Conservation (phyloP, 2,329 filamentous ascomycete genomes). For the Aureobasidium sp. region DNA sequence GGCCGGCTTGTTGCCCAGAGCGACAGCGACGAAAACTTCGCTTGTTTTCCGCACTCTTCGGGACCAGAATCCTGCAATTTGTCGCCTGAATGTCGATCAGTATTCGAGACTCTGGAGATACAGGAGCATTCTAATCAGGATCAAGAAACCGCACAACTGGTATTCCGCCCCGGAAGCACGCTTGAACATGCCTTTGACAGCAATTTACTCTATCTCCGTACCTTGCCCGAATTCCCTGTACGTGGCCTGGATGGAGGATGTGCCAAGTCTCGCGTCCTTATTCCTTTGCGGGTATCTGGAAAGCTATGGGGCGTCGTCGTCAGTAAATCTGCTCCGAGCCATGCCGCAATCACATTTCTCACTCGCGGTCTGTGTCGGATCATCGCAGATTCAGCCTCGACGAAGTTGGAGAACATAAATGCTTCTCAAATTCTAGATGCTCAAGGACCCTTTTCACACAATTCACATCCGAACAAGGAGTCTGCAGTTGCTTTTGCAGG, state of each 20-base stretch:
- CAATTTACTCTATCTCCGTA: not conserved
- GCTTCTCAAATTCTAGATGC: not conserved
- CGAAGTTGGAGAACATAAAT: not conserved
- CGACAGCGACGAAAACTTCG: not conserved
- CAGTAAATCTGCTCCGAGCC: not conserved
- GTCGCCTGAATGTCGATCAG: not conserved
- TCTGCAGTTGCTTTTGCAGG: not conserved
- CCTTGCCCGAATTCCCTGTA: not conserved
- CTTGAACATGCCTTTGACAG: not conserved
- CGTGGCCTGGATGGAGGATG: not conserved
- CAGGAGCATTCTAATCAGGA: not conserved
- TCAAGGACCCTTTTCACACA: not conserved
- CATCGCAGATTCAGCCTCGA: not conserved
- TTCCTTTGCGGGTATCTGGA: not conserved
- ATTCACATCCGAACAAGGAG: not conserved
- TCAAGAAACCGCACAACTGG: not conserved
- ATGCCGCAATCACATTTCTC: not conserved
- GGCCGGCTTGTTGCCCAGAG: not conserved
- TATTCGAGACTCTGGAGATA: not conserved
- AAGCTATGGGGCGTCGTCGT: not conserved
- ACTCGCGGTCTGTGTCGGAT: not conserved
- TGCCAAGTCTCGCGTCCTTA: not conserved
- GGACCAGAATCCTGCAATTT: not conserved
- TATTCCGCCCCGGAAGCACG: not conserved
- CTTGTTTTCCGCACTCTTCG: not conserved